Base-by-base conservation (phyloP, 129 eudicot genomes). In the Helichrysum umbraculigerum region DNA sequence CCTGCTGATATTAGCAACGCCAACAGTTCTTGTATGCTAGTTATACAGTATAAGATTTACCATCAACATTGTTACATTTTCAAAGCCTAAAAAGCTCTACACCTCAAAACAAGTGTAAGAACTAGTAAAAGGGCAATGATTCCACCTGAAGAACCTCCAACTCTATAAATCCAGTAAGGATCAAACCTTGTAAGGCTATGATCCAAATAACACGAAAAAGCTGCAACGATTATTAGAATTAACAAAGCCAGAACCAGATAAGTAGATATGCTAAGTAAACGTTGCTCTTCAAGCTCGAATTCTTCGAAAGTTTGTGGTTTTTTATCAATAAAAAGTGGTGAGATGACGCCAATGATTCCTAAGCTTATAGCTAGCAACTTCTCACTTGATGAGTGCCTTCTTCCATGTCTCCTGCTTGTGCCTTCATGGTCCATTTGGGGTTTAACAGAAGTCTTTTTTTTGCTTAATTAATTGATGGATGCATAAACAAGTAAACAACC, bases 81-180 rank as follows among this genome's bases (percentile, higher is more conserved):
- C 7, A 3, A 12, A 59, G 30, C 20, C 58, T 80, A 80, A 76
- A 84, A 81, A 50, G 86, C 86, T 71, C 83, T 91, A 71, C 89
- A 88, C 87, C 72, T 88, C 51, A 94, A 72, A 71, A 94, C 90
- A 61, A 94, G 79, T 3, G 85, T 79, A 60, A 94, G 96, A 70
- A 94, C 39, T 61, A 83, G 4, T 50, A 93, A 85, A 73, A 88
- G 37, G 17, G 87, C 30, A 14, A 88, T 32, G 50, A 94, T 87
- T 64, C 98, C 98, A 16, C 89, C 85, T 3, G 98, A 87, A 68
- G 98, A 94, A 17, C 98, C 98, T 39, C 96, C 87, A 21, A 85
- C 93, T 63, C 98, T 87, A 39, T 87, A 90, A 60, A 94, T 94
- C 98, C 96, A 94, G 61, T 89, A 82, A 37, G 96, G 92, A 70